phyloP scores from a whole-genome alignment of 768 basidiomycete species.

The Rhodotorula kratochvilovae region DNA sequence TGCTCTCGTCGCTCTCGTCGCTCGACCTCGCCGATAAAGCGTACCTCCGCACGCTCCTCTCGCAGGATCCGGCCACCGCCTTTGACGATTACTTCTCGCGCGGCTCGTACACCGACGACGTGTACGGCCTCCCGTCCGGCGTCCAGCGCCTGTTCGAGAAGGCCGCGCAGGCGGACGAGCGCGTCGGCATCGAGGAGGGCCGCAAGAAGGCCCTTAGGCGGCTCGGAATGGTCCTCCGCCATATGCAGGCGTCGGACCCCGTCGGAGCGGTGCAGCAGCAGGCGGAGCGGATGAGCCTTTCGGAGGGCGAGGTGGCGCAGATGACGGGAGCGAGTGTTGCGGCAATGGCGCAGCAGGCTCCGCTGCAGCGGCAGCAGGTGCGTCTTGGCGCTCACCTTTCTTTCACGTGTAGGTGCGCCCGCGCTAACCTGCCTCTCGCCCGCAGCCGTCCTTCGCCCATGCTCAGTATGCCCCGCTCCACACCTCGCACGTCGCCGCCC shows the following conservation, averaged over 20 bases:
- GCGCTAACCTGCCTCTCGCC: no score
- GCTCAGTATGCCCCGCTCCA: background rate
- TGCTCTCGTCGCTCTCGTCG: conserved; percentile 26
- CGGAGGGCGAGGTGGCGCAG: no score
- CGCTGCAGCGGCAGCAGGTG: background rate
- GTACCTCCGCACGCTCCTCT: conserved; percentile 32
- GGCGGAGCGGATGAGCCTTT: background rate
- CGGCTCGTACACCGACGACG: conserved; percentile 27
- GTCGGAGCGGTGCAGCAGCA: background rate
- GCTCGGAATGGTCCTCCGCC: conserved; percentile 31
- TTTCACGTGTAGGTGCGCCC: no score
- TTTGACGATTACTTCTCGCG: conserved; percentile 19
- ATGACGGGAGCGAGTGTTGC: background rate
- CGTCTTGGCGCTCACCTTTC: background rate
- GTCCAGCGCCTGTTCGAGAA: conserved; percentile 13
- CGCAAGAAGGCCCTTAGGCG: conserved; percentile 18
- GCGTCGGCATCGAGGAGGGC: background rate
- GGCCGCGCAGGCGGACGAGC: background rate
- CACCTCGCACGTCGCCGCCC: background rate
- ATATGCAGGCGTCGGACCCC: background rate
- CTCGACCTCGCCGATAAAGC: conserved; percentile 25
- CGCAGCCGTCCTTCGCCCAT: background rate
- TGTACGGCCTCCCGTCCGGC: conserved; percentile 15
- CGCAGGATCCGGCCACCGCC: conserved; percentile 14
- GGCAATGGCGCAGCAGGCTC: background rate